Evolutionary conservation across 345 rosid genomes (phyloP).

Genomic region (Eucalyptus caleyi): DNA sequence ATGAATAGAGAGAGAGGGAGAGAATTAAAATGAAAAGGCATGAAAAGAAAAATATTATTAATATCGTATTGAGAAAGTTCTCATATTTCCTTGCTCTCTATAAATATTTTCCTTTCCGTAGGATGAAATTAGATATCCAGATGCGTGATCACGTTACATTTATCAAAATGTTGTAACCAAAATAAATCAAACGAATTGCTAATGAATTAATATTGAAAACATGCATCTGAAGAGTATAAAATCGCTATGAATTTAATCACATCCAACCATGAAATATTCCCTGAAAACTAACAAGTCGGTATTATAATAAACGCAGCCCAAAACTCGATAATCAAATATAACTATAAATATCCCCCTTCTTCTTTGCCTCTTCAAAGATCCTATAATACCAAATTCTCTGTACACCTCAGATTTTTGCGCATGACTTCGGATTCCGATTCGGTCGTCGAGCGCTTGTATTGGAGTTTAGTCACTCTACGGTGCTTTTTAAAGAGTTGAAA

Average conservation of each 20-base stretch:
- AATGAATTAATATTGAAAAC: not conserved
- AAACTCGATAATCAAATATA: no score
- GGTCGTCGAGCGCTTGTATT: no score
- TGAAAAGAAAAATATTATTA: not conserved
- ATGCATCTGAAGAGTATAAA: not conserved
- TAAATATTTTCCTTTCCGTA: fast-evolving
- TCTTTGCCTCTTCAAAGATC: no score
- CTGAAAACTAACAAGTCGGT: no score
- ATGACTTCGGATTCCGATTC: no score
- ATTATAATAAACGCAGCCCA: no score
- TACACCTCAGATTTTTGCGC: no score
- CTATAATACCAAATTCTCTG: no score
- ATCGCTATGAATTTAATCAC: not conserved
- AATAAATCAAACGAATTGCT: not conserved
- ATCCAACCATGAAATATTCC: no score
- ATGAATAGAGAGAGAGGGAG: not conserved
- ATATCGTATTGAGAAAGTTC: not conserved
- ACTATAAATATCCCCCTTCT: no score
- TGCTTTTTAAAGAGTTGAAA: no score
- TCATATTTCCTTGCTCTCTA: not conserved
- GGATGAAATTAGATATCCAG: not conserved
- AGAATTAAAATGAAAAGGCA: not conserved
- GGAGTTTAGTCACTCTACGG: no score
- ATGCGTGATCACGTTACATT: fast-evolving
- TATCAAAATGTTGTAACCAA: fast-evolving